Evolutionary conservation across 768 basidiomycete genomes (phyloP), one percentile per base, ranked within the genome.

Genomic region (Macrolepiota fuliginosa): DNA sequence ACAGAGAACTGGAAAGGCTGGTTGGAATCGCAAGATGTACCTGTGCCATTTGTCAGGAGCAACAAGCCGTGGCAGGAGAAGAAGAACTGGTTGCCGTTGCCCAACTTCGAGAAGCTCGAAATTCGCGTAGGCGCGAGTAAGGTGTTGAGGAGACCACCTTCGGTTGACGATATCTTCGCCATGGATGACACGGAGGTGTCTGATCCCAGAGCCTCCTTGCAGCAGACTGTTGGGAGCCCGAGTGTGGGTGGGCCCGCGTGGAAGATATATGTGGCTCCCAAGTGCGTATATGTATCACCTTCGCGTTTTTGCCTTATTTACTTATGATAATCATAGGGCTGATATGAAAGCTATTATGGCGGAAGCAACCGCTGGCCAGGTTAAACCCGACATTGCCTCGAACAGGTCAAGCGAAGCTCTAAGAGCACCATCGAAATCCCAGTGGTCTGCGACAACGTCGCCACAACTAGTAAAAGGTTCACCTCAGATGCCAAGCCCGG

Each of bases 331-430:
- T 45, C 63, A 9, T 63, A 94, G 91, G 24, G 84, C 88, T 12
- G 92, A 96, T 69, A 88, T 98, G 83, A 90, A 89, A 67, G 74
- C 83, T 15, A 84, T 98, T 61, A 92, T 98, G 84, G 91, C 89
- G 0, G 95, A 95, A 72, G 83, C 88, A 1, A 85, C 79, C 2
- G 53, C 53, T 5, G 68, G 59, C 35, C 64, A 69, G 39, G 62
- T 59, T 22, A 51, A 64, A 19, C 24, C 69, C 2, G 52, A 67
- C 4, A 63, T 3, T 36, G 32, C 15, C 27, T 22, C 36, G 3
- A 46, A 46, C 22, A 35, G 17, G 24, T 25, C 40, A 6, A 42
- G 24, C 15, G 52, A 58, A 5, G 17, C 53, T 7, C 56, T 49
- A n/a, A 57, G 32, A 35, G 52, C 49, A 45, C 60, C 55, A 0